These are phyloP conservation scores for Lichenothelia convexa DNA, from an alignment of 495 filamentous ascomycete species.

Conservation along the genomic window DNA sequence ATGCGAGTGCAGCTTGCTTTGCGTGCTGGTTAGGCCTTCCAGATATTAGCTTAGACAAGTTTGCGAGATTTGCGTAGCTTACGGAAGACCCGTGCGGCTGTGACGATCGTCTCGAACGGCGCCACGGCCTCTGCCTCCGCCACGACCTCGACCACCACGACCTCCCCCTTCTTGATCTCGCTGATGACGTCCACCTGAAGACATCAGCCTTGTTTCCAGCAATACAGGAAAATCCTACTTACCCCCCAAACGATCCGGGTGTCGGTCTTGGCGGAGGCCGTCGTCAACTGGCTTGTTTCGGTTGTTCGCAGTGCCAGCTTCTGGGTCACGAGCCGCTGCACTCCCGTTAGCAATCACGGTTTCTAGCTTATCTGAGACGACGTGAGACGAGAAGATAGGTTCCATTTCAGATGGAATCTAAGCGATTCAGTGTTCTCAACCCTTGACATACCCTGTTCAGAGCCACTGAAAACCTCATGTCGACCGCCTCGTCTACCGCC, in stretches of 20 bases:
- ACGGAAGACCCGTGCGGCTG: conserved; percentile 54
- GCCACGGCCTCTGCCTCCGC: conserved; percentile 27
- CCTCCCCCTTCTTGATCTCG: conserved; percentile 20
- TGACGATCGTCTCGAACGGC: conserved; percentile 53
- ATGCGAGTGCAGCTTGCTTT: conserved; percentile 81
- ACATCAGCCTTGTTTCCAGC: not conserved
- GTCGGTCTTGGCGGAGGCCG: conserved; percentile 30
- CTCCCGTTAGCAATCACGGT: conserved; percentile 6
- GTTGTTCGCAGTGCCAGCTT: conserved; percentile 66
- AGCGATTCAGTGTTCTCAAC: no score
- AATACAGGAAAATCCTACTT: conserved; percentile 16
- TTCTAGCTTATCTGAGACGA: not conserved
- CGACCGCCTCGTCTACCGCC: conserved; percentile 33
- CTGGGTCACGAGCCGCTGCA: conserved; percentile 79
- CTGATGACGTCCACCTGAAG: no score
- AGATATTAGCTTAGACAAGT: no score
- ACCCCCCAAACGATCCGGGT: conserved; percentile 23
- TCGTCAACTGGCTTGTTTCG: conserved; percentile 67
- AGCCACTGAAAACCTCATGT: conserved; percentile 44
- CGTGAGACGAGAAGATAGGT: conserved; percentile 1
- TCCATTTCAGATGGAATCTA: conserved; percentile 6
- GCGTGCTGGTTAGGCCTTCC: conserved; percentile 55
- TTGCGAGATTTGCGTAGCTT: no score
- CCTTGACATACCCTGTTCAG: conserved; percentile 56
- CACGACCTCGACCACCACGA: conserved; percentile 38